Evolutionary conservation across 139 green algal genomes (phyloP), one percentile per base, ranked within the genome.

Genomic region (Yamagishiella unicocca): DNA sequence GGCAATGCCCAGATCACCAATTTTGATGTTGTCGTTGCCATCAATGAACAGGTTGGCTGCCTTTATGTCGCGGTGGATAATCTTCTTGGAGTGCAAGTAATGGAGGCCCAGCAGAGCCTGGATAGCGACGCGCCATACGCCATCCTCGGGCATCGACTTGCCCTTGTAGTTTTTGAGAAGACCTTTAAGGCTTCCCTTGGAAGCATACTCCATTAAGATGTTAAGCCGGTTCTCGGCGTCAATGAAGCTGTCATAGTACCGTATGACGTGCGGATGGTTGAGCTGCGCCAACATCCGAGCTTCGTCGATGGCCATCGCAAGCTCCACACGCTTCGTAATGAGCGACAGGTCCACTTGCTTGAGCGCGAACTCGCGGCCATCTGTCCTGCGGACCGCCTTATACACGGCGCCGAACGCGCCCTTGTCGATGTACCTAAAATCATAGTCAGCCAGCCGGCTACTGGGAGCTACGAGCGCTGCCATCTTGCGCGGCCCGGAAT

Each of bases 61-160:
- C 85, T 96, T 97, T 46, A 97, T 94, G 85, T 97, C 95, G 0
- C 95, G 71, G 70, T 97, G 94, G 66, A 96, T 95, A 71, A 97
- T 94, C n/a, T 90, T 89, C 71, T 92, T 88, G 64, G 38, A 64
- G 88, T 96, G 93, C 45, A 95, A 89, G 87, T 96, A 88, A 19
- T 72, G 68, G 4, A 96, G 78, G 1, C 87, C 93, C 64, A 95
- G 38, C 7, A 95, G 88, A 8, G 90, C 74, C 87, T 96, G 93
- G 3, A 96, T 92, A 84, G 95, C 86, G 37, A 92, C 90, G 31
- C 90, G 93, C 95, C 95, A 97, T 0, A 95, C 76, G 9, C 78
- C 61, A 38, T 89, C 80, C 85, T 97, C 94, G 38, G 83, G 89
- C 55, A 97, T 43, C 1, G 78, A 76, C 38, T 88, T 91, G 22